phyloP scores from a whole-genome alignment of 73 alveolate genomes.

The Paramecium caudatum region DNA sequence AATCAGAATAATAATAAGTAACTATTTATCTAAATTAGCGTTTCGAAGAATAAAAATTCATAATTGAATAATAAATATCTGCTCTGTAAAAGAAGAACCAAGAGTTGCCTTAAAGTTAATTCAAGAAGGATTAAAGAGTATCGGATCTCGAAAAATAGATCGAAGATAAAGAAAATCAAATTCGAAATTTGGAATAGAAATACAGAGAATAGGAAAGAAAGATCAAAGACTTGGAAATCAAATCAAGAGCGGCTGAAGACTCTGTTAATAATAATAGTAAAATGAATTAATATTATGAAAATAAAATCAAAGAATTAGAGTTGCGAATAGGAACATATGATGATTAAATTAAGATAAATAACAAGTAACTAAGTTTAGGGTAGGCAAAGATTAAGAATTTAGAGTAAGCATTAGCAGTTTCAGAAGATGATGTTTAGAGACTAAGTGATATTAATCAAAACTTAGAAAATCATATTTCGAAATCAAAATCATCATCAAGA shows the following conservation, averaged over 20 bases:
- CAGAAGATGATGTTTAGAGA: conserved; percentile 25
- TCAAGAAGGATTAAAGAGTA: background rate
- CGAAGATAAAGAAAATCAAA: background rate
- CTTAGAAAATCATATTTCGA: conserved; percentile 13
- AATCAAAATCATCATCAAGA: background rate
- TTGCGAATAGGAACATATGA: conserved; percentile 27
- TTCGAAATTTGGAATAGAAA: background rate
- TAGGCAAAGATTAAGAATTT: background rate
- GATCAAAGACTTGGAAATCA: background rate
- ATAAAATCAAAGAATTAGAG: conserved; percentile 12
- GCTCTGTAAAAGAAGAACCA: background rate
- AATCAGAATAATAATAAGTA: conserved; percentile 18
- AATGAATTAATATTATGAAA: conserved; percentile 34
- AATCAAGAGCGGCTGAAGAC: background rate
- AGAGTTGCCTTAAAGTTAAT: background rate
- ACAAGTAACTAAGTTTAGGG: background rate
- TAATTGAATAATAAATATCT: background rate
- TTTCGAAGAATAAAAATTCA: conserved; percentile 4
- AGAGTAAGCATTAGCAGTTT: background rate
- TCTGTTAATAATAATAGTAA: background rate
- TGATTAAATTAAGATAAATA: background rate
- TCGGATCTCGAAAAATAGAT: background rate
- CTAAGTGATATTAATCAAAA: conserved; percentile 4
- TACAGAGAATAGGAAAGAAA: background rate
- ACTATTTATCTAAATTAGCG: background rate